Conservation (phyloP, 2,329 filamentous ascomycete species). For the Colletotrichum filicis region DNA sequence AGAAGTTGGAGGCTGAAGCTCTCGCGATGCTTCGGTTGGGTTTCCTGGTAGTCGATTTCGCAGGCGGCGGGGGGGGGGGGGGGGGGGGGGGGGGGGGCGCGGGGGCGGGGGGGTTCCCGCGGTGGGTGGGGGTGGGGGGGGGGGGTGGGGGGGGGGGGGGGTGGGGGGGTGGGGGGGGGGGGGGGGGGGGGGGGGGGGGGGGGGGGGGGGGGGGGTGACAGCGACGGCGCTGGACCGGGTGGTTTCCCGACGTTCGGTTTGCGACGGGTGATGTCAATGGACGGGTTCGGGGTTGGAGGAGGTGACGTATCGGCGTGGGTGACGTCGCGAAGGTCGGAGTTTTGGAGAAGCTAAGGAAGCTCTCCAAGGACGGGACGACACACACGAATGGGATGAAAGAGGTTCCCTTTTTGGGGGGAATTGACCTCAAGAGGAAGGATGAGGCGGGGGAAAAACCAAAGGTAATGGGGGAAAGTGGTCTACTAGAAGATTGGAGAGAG, state of each 20-base stretch:
- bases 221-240: background rate
- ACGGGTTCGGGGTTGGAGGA: background rate
- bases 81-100: rapidly evolving
- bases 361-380: background rate
- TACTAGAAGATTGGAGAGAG: background rate
- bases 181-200: no score
- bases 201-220: no score
- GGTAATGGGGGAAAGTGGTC: background rate
- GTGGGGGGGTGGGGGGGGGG: no score
- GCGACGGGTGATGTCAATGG: conserved; percentile 15
- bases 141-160: no score
- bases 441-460: background rate
- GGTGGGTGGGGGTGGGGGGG: no score
- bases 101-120: no score
- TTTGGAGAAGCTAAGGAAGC: conserved; percentile 17
- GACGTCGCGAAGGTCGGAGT: conserved; percentile 17
- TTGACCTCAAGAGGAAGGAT: background rate
- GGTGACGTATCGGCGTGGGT: conserved; percentile 29
- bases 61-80: background rate
- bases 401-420: background rate
- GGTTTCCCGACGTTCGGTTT: conserved; percentile 16
- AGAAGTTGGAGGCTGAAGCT: background rate
- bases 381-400: background rate
- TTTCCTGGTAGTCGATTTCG: background rate
- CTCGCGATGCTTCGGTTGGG: background rate